Evolutionary conservation across 176 grass and related monocot species (phyloP).

Genomic region (Cenchrus fungigraminus): DNA sequence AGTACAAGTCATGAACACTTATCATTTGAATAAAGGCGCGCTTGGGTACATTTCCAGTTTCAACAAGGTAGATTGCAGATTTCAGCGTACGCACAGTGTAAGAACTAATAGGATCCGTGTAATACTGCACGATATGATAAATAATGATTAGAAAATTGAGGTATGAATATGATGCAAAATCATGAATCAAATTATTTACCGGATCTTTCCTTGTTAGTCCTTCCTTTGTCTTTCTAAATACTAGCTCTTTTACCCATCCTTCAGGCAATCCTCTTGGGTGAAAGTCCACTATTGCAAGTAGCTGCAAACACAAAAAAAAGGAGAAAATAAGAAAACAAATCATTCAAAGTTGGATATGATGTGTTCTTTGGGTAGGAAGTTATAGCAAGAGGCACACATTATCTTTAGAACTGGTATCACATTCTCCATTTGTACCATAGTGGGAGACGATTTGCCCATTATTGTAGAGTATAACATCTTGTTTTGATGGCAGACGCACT

Average conservation of each 20-base stretch:
- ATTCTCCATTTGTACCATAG: conserved; percentile 37
- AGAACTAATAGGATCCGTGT: conserved; percentile 36
- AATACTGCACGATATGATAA: conserved; percentile 46
- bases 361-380: not conserved
- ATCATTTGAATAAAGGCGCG: conserved; percentile 39
- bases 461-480: conserved; percentile 49
- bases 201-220: conserved; percentile 44
- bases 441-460: conserved; percentile 20
- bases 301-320: conserved; percentile 25
- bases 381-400: conserved; percentile 21
- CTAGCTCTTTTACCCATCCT: conserved; percentile 51
- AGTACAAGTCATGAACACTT: conserved; percentile 54
- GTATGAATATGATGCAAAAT: not conserved
- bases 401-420: conserved; percentile 20
- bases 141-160: not conserved
- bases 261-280: conserved; percentile 39
- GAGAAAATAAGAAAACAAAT: not conserved
- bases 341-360: not conserved
- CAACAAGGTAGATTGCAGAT: conserved; percentile 38
- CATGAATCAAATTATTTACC: conserved; percentile 32
- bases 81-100: conserved; percentile 48
- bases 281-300: conserved; percentile 50
- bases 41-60: conserved; percentile 41
- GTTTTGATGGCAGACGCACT: conserved; percentile 31
- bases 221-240: conserved; percentile 42